These are phyloP conservation scores for Scheffersomyces parashehatae DNA, from an alignment of 1,139 yeast species.

Conservation along the genomic window DNA sequence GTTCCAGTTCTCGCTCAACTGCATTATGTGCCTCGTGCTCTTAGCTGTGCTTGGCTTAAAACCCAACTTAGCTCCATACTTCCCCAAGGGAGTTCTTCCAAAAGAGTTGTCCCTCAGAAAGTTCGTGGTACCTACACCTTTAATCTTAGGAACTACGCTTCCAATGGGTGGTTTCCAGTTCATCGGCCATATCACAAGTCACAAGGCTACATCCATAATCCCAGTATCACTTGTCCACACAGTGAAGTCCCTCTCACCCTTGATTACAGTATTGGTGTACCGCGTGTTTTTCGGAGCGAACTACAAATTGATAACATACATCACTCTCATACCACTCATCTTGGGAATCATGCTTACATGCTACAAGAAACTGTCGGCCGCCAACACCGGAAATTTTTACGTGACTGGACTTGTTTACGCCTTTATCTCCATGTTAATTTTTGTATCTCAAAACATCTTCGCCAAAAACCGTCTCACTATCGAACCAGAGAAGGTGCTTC, in stretches of 20 bases:
- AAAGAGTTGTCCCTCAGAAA: slow-evolving; percentile 16
- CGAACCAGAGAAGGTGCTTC: slow-evolving; percentile 16
- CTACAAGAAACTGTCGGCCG: slow-evolving; percentile 36
- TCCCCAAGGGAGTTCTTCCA: slow-evolving; percentile 66
- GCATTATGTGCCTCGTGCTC: slow-evolving; percentile 42
- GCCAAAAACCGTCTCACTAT: slow-evolving; percentile 77
- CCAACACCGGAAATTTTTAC: slow-evolving; percentile 32
- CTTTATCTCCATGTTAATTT: slow-evolving; percentile 76
- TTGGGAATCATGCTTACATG: slow-evolving; percentile 87
- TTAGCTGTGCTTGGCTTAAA: slow-evolving; percentile 8
- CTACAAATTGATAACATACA: slow-evolving; percentile 67
- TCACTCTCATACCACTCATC: slow-evolving; percentile 75
- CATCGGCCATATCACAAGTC: slow-evolving; percentile 85
- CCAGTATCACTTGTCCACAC: slow-evolving; percentile 94
- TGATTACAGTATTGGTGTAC: slow-evolving; percentile 82
- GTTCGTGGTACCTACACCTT: slow-evolving; percentile 53
- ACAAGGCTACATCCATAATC: slow-evolving; percentile 81
- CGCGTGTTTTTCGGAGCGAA: slow-evolving; percentile 55
- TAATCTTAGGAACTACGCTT: slow-evolving; percentile 65
- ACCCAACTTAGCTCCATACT: slow-evolving; percentile 16
- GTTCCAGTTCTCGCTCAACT: slow-evolving; percentile 76
- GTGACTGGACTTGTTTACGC: slow-evolving; percentile 72
- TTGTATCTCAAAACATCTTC: slow-evolving; percentile 89
- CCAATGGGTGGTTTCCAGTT: slow-evolving; percentile 96
- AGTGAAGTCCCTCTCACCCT: slow-evolving; percentile 85